Conservation (phyloP, 495 filamentous ascomycete species). For the Penicillium daleae region DNA sequence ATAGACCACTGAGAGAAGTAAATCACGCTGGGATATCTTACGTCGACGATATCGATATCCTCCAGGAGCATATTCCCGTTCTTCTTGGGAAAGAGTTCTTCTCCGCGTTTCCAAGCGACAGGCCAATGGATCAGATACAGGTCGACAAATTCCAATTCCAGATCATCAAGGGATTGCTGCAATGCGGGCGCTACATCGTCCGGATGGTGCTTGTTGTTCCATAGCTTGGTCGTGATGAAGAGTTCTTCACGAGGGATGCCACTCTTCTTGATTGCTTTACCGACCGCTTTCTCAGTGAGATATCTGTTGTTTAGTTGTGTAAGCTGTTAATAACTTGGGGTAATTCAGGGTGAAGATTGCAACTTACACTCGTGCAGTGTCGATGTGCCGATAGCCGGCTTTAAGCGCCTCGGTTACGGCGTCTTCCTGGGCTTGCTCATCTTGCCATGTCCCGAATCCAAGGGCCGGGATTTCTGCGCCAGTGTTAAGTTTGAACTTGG, state of each 20-base stretch:
- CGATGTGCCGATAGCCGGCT: constrained; percentile 60
- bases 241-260: constrained; percentile 42
- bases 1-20: not conserved
- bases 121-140: constrained; percentile 71
- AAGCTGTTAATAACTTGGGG: not conserved
- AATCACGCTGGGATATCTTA: constrained; percentile 20
- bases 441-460: constrained; percentile 50
- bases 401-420: constrained; percentile 46
- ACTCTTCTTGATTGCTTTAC: constrained; percentile 56
- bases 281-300: constrained; percentile 49
- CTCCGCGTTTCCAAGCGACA: constrained; percentile 45
- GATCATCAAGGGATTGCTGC: constrained; percentile 61
- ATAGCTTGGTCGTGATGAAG: constrained; percentile 58
- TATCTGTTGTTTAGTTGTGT: constrained; percentile 30
- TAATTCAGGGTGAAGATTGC: not conserved
- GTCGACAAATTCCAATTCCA: constrained; percentile 66
- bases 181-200: constrained; percentile 59
- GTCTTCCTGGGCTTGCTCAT: constrained; percentile 44
- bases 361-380: constrained; percentile 49
- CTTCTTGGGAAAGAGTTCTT: constrained; percentile 38
- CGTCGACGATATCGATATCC: constrained; percentile 48
- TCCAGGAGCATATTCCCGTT: constrained; percentile 20
- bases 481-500: constrained; percentile 42
- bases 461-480: constrained; percentile 47
- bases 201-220: constrained; percentile 65